Conservation (phyloP, 352 stramenopile genomes). For the Thalassiosira exigua region DNA sequence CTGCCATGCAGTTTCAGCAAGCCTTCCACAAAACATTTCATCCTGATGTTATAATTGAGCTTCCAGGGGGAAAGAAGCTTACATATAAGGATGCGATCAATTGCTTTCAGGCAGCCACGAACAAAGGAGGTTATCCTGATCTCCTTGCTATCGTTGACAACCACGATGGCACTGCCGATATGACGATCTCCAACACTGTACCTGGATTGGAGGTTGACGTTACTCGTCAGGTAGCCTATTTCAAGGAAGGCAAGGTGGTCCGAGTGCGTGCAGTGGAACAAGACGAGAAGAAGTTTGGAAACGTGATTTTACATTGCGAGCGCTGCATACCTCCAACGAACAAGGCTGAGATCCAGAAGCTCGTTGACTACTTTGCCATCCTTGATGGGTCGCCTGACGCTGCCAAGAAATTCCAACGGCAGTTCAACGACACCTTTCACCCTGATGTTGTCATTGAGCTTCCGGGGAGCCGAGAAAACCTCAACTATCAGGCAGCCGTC, state of each 20-base stretch:
- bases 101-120: background rate
- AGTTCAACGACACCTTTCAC: background rate
- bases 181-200: constrained; percentile 8
- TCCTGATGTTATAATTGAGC: too few species aligned
- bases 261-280: background rate
- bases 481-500: background rate
- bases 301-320: constrained; percentile 1
- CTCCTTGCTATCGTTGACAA: constrained; percentile 5
- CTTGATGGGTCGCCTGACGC: constrained; percentile 2
- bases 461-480: too few species aligned
- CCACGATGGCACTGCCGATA: constrained; percentile 5
- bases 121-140: background rate
- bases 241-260: constrained; percentile 13
- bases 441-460: too few species aligned
- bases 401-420: background rate
- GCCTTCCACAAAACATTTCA: background rate
- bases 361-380: constrained; percentile 5
- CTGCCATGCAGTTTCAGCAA: constrained; percentile 4
- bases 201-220: background rate
- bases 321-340: background rate
- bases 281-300: background rate
- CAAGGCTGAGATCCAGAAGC: constrained; percentile 12
- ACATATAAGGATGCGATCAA: background rate
- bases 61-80: too few species aligned
- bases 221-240: background rate